Evolutionary conservation across 2,329 filamentous ascomycete genomes (phyloP).

Genomic region (Fusarium sp.): DNA sequence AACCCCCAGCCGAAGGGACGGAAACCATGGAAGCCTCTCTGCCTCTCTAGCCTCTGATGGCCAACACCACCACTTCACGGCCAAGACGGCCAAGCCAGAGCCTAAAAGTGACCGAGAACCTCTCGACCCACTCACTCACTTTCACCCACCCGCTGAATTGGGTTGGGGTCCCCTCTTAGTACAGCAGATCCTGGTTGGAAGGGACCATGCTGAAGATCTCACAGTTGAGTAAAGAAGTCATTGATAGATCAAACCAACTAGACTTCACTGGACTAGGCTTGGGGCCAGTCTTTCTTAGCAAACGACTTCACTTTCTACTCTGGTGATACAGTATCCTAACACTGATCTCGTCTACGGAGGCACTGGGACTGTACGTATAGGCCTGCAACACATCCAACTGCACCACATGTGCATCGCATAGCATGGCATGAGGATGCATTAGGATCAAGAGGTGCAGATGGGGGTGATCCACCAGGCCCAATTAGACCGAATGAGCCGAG

Average conservation of each 20-base stretch:
- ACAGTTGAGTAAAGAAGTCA: constrained; percentile 2
- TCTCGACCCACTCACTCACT: constrained; percentile 22
- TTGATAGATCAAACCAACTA: neutral
- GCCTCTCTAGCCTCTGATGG: constrained; percentile 7
- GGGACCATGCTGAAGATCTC: constrained; percentile 8
- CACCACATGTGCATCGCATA: constrained; percentile 19
- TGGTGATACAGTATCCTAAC: neutral
- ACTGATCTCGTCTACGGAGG: neutral
- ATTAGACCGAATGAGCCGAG: constrained; percentile 27
- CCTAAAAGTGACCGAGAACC: constrained; percentile 24
- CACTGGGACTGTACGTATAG: neutral
- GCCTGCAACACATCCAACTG: constrained; percentile 3
- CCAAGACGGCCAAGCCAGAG: constrained; percentile 16
- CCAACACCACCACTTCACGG: constrained; percentile 6
- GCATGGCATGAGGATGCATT: constrained; percentile 34
- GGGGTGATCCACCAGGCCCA: constrained; percentile 15
- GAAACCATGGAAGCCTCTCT: constrained; percentile 6
- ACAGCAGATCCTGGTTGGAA: constrained; percentile 28
- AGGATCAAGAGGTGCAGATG: constrained; percentile 26
- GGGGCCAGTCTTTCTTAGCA: neutral
- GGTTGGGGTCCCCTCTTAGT: constrained; percentile 12
- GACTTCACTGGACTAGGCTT: neutral
- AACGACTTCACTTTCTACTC: neutral
- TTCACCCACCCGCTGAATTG: constrained; percentile 34
- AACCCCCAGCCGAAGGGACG: constrained; percentile 6